These are phyloP conservation scores for Ogataea kodamae DNA, from an alignment of 805 yeast species.

Conservation along the genomic window DNA sequence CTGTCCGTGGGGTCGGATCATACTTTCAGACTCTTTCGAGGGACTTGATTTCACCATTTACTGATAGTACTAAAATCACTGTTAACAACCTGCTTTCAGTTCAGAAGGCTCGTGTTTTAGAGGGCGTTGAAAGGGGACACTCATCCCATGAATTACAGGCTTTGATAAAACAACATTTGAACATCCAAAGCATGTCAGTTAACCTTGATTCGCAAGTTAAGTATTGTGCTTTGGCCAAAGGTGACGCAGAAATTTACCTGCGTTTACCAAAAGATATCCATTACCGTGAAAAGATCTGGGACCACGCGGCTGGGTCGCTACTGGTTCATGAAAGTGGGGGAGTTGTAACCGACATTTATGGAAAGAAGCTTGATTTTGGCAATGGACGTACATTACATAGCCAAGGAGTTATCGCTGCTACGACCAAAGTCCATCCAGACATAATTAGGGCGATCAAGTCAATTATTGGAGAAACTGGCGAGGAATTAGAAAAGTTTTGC, in stretches of 20 bases:
- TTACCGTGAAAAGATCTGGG: slow-evolving; percentile 96
- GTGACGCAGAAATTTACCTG: slow-evolving; percentile 88
- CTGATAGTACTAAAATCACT: slow-evolving; percentile 34
- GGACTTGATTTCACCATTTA: slow-evolving; percentile 38
- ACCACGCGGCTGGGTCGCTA: slow-evolving; percentile 94
- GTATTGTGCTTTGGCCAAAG: slow-evolving; percentile 86
- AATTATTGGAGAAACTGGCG: slow-evolving; percentile 35
- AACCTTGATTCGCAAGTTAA: slow-evolving; percentile 95
- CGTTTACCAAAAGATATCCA: slow-evolving; percentile 75
- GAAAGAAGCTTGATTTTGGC: slow-evolving; percentile 74
- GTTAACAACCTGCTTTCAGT: slow-evolving; percentile 51
- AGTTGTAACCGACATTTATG: slow-evolving; percentile 77
- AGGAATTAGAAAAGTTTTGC: slow-evolving; percentile 27
- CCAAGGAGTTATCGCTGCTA: slow-evolving; percentile 91
- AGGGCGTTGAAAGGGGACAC: slow-evolving; percentile 94
- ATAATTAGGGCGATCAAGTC: slow-evolving; percentile 49
- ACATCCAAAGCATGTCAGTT: slow-evolving; percentile 55
- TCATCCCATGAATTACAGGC: slow-evolving; percentile 87
- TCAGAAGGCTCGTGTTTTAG: slow-evolving; percentile 64
- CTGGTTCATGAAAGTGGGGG: slow-evolving; percentile 92
- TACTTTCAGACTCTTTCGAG: slow-evolving; percentile 45
- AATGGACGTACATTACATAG: slow-evolving; percentile 76
- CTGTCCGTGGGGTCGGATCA: slow-evolving; percentile 66
- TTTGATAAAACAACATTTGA: slow-evolving; percentile 60
- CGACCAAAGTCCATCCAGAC: slow-evolving; percentile 41